phyloP scores from a whole-genome alignment of 495 filamentous ascomycete species.

The Aspergillus sclerotiicarbonarius region DNA sequence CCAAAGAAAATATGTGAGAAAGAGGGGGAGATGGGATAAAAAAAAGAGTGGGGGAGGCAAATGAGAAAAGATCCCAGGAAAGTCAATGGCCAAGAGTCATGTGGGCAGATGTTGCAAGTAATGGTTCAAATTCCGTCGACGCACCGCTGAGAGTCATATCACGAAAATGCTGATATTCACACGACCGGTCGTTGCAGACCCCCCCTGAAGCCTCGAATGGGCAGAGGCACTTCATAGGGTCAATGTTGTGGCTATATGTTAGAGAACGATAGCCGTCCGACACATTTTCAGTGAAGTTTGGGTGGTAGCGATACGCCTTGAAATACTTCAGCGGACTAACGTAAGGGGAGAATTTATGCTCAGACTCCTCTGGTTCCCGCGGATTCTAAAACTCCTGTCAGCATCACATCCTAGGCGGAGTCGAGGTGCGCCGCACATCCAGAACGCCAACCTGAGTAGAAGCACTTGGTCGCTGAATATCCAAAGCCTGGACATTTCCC shows the following conservation, averaged over 20 bases:
- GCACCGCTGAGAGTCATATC: constrained; percentile 77
- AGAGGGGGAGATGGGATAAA: not conserved
- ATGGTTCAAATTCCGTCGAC: constrained; percentile 50
- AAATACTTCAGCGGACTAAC: constrained; percentile 79
- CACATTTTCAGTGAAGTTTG: constrained; percentile 65
- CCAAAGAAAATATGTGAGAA: constrained; percentile 6
- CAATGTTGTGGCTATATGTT: constrained; percentile 88
- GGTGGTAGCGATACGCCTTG: constrained; percentile 86
- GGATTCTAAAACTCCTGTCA: constrained; percentile 25
- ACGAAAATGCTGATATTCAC: constrained; percentile 76
- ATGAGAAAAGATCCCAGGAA: constrained; percentile 10
- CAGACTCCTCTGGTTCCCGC: constrained; percentile 15
- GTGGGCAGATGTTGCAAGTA: constrained; percentile 25
- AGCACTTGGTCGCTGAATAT: constrained; percentile 14
- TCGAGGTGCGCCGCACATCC: constrained; percentile 36
- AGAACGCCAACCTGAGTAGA: constrained; percentile 31
- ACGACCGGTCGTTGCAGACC: constrained; percentile 69
- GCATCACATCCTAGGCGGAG: constrained; percentile 7
- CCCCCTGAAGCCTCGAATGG: constrained; percentile 69
- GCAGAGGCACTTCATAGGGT: constrained; percentile 70
- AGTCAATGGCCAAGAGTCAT: constrained; percentile 13
- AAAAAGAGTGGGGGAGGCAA: not conserved
- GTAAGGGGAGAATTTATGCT: constrained; percentile 65
- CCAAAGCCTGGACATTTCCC: constrained; percentile 28
- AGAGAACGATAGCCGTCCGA: constrained; percentile 78